These are phyloP conservation scores for Umbelopsis vinacea DNA, from an alignment of 192 early-diverging fungal genomes.

Conservation along the genomic window DNA sequence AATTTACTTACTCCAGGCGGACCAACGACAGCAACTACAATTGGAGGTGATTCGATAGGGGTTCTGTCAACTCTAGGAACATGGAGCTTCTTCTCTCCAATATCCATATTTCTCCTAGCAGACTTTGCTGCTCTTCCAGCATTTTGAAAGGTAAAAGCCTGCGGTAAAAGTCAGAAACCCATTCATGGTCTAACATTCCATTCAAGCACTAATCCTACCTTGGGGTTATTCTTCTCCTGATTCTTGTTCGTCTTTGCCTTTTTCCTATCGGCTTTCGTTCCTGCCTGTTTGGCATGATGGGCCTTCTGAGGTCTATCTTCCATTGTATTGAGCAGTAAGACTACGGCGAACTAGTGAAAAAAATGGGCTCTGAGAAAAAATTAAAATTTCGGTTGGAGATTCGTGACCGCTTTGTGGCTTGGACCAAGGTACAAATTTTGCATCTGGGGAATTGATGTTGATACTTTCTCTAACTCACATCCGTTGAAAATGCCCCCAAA, in stretches of 20 bases:
- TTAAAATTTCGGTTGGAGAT: background rate
- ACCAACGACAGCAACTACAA: conserved; percentile 95
- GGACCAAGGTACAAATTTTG: background rate
- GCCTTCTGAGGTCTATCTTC: conserved; percentile 78
- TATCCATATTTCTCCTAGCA: conserved; percentile 82
- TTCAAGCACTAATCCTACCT: conserved; percentile 49
- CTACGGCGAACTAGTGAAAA: conserved; percentile 9
- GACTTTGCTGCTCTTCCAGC: conserved; percentile 76
- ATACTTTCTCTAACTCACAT: background rate
- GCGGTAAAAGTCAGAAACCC: background rate
- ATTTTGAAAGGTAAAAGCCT: conserved; percentile 79
- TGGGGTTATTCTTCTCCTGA: conserved; percentile 87
- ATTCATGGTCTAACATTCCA: background rate
- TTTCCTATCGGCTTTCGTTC: conserved; percentile 80
- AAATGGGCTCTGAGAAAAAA: background rate
- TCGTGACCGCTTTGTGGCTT: conserved; percentile 7
- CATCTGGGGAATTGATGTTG: background rate
- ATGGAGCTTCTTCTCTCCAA: conserved; percentile 90
- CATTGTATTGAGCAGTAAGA: conserved; percentile 42
- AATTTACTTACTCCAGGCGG: conserved; percentile 75
- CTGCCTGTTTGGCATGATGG: conserved; percentile 81
- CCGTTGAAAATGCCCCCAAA: conserved; percentile 69
- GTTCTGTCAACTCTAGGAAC: conserved; percentile 95
- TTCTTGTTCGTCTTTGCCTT: conserved; percentile 78
- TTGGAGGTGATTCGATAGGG: conserved; percentile 87